Evolutionary conservation across 1,139 yeast genomes (phyloP).

Genomic region (Lipomyces yarrowii): DNA sequence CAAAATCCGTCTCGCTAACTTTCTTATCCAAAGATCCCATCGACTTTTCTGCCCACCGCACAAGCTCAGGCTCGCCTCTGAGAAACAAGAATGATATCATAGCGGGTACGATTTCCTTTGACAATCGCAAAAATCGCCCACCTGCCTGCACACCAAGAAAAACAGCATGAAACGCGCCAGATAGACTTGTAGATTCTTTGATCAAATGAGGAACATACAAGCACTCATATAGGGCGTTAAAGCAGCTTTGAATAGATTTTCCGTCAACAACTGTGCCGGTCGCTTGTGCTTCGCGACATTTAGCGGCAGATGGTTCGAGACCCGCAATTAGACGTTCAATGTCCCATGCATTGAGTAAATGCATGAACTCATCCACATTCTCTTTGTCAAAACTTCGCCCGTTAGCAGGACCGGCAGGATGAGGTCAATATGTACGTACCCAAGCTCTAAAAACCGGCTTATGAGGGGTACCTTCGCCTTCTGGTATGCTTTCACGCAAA

Average conservation of each 20-base stretch:
- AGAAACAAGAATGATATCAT: slow-evolving; percentile 39
- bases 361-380: slow-evolving; percentile 33
- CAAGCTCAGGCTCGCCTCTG: slow-evolving; percentile 35
- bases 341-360: slow-evolving; percentile 34
- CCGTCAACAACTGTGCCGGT: slow-evolving; percentile 27
- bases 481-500: slow-evolving; percentile 34
- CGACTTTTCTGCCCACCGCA: slow-evolving; percentile 39
- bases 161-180: slow-evolving; percentile 32
- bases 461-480: slow-evolving; percentile 21
- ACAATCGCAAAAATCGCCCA: slow-evolving; percentile 35
- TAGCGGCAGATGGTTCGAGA: slow-evolving; percentile 27
- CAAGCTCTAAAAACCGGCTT: slow-evolving; percentile 23
- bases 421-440: slow-evolving; percentile 13
- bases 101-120: slow-evolving; percentile 39
- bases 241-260: slow-evolving; percentile 31
- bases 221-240: slow-evolving; percentile 36
- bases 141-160: slow-evolving; percentile 37
- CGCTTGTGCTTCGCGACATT: slow-evolving; percentile 17
- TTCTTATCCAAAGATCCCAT: slow-evolving; percentile 23
- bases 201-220: slow-evolving; percentile 37
- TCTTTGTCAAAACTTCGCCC: slow-evolving; percentile 29
- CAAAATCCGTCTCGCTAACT: slow-evolving; percentile 28
- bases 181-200: slow-evolving; percentile 17
- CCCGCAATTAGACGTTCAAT: slow-evolving; percentile 29
- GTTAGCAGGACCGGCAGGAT: background rate